phyloP scores from a whole-genome alignment of 257 asterid species.

The Solanum ossicruentum region DNA sequence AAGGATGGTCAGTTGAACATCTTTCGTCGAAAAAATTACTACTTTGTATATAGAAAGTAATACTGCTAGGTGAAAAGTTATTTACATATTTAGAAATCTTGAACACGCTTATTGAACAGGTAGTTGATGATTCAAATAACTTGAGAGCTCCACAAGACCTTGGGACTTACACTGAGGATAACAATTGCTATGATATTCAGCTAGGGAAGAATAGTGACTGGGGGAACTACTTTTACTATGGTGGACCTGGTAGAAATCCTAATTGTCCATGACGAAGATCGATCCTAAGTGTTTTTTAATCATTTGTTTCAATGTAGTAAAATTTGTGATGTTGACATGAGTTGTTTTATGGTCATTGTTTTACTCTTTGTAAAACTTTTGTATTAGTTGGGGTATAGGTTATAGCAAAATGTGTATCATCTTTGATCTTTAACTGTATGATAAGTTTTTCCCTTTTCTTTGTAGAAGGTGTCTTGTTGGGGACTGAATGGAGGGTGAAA shows the following conservation, averaged over 20 bases:
- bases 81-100: not conserved
- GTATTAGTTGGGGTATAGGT: not conserved
- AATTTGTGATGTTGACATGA: not conserved
- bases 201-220: conserved; percentile 47
- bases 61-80: not conserved
- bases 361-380: not conserved
- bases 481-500: not conserved
- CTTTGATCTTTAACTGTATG: not conserved
- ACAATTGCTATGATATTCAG: conserved; percentile 48
- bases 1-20: not conserved
- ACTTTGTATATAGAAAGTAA: not conserved
- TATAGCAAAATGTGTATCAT: not conserved
- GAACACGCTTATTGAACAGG: conserved; percentile 5
- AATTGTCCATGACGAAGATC: conserved; percentile 31
- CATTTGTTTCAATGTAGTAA: not conserved
- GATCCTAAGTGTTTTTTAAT: not conserved
- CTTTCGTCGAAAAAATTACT: not conserved
- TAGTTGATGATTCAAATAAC: conserved; percentile 61
- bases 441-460: not conserved
- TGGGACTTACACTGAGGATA: conserved; percentile 44
- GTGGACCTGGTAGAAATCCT: conserved; percentile 80
- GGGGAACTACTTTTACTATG: conserved; percentile 71
- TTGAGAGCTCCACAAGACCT: conserved; percentile 50
- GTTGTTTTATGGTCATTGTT: not conserved
- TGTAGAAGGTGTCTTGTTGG: not conserved